Evolutionary conservation across 1,284 basidiomycete genomes (phyloP).

Genomic region (Abortiporus biennis): DNA sequence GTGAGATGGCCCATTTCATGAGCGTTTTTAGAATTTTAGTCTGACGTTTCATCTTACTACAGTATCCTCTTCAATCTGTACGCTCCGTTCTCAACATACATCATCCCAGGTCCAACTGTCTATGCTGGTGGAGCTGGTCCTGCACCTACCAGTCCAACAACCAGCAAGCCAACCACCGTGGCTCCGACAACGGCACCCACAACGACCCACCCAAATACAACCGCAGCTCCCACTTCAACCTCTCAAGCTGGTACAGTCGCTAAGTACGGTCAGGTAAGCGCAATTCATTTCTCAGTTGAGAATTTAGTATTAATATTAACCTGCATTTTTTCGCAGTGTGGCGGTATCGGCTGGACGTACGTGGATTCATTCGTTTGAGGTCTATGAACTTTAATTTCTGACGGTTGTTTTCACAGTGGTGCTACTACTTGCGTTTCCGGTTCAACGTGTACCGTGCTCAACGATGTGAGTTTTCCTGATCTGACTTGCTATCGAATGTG

Average conservation of each 20-base stretch:
- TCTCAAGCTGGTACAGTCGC: not conserved
- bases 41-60: constrained; percentile 4
- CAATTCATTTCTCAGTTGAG: not conserved
- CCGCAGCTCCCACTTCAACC: not conserved
- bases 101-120: constrained; percentile 10
- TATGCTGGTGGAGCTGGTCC: constrained; percentile 4
- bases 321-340: not conserved
- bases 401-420: not conserved
- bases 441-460: constrained; percentile 6
- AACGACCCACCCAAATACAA: not conserved
- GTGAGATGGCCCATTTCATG: constrained; percentile 11
- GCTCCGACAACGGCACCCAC: not conserved
- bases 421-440: constrained; percentile 1
- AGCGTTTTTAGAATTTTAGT: not conserved
- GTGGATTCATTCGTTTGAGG: not conserved
- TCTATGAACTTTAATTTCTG: not conserved
- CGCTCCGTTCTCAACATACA: constrained; percentile 29
- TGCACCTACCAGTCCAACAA: not conserved
- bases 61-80: constrained; percentile 36
- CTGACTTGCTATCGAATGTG: not conserved
- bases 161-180: not conserved
- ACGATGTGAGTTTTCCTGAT: constrained; percentile 5
- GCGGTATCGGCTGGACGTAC: constrained; percentile 5
- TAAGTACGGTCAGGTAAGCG: constrained; percentile 3
- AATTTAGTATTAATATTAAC: too few relatives aligned